Evolutionary conservation across 1,284 basidiomycete genomes (phyloP).

Genomic region (Cystobasidium sp.): DNA sequence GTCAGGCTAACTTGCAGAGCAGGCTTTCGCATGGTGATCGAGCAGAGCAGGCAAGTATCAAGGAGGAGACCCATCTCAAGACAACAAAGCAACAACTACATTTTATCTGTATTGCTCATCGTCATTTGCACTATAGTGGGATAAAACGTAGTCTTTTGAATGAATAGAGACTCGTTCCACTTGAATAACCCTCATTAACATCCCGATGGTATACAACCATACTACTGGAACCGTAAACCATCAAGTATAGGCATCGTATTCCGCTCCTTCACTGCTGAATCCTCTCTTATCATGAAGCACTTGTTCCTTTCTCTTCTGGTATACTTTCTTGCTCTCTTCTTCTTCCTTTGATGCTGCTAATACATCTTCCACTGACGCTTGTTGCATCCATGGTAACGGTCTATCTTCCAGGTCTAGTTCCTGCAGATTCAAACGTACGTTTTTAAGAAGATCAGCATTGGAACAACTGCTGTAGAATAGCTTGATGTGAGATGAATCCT

Average conservation of each 20-base stretch:
- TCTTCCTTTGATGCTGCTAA: constrained; percentile 74
- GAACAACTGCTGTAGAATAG: no score
- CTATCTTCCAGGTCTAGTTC: constrained; percentile 92
- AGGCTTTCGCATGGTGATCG: not conserved
- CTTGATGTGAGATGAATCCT: constrained; percentile 57
- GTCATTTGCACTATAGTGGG: not conserved
- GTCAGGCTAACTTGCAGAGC: not conserved
- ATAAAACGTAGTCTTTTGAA: constrained; percentile 26
- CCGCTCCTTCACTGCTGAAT: constrained; percentile 84
- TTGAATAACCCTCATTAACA: not conserved
- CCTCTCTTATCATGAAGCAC: constrained; percentile 76
- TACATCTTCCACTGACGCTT: constrained; percentile 71
- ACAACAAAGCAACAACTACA: not conserved
- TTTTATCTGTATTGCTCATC: not conserved
- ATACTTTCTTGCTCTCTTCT: constrained; percentile 55
- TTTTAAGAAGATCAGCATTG: no score
- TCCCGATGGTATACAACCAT: not conserved
- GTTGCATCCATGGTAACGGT: constrained; percentile 67
- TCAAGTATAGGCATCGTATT: constrained; percentile 77
- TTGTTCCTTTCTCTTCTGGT: constrained; percentile 65
- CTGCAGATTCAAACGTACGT: constrained; percentile 59
- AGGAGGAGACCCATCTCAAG: not conserved
- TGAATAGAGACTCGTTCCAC: constrained; percentile 34
- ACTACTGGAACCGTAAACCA: no score
- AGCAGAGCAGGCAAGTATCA: not conserved